Base-by-base conservation (phyloP, 2,329 filamentous ascomycete species). In the Elsinoe batatas region DNA sequence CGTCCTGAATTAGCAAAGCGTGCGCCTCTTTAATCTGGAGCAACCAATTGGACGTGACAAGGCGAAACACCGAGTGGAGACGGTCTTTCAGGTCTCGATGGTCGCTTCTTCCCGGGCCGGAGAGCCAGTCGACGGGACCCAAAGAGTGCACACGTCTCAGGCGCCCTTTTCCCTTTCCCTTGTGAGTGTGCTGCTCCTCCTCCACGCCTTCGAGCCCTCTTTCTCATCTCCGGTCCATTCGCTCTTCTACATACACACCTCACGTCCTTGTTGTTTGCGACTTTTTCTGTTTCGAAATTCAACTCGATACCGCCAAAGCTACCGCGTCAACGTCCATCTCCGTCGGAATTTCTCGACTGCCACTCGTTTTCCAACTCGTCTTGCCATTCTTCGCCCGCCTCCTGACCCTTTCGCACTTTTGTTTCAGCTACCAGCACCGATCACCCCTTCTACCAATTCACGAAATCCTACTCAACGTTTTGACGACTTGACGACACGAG, bases 301-400 rank as follows among this genome's bases (percentile, higher is more conserved):
- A 30, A 30, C 26, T 30, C 26, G 26, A 26, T 30, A 30, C 7
- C 26, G 7, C 26, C 26, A 30, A 30, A 30, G 26, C 26, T 30
- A 30, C 26, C 26, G 26, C 26, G 26, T 30, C 32, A 37, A 51
- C 47, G 17, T 46, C 53, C 35, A 42, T 55, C 26, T 30, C 26
- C 32, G 53, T 55, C 53, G 53, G 40, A 55, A 42, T 47, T 53
- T 44, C 30, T 55, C 53, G 53, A 55, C 53, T 55, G 53, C 53
- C 53, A 44, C 53, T 55, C 53, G 53, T 55, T 54, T 30, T 30
- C 26, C 44, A 49, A 49, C 44, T 17, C 43, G 26, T 18, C 30
- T 35, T 51, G 17, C 6, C 47, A 51, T 51, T 51, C 47, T 51
- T 51, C 35, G 47, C 17, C 47, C 32, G 47, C 20, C 47, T 33